Conservation (phyloP, 768 basidiomycete species). For the Auricularia sp. region DNA sequence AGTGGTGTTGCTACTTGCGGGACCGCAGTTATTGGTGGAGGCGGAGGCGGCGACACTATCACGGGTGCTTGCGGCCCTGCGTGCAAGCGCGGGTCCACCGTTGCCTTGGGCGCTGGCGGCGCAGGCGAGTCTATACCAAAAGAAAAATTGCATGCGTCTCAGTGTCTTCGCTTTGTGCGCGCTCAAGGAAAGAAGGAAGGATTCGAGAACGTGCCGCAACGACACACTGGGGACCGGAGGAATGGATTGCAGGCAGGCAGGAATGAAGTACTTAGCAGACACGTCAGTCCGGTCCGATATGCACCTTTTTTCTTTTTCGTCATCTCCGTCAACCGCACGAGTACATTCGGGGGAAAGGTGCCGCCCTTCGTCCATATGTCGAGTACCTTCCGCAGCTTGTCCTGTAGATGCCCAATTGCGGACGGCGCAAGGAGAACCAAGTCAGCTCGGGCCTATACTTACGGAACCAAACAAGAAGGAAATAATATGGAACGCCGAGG, state of each 20-base stretch:
- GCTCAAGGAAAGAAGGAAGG: too few relatives aligned
- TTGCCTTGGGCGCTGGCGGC: background rate
- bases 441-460: constrained; percentile 5
- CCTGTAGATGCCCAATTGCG: constrained; percentile 39
- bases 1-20: background rate
- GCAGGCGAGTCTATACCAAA: background rate
- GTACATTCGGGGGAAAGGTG: constrained; percentile 74
- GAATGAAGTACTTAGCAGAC: constrained; percentile 71
- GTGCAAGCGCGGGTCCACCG: background rate
- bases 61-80: background rate
- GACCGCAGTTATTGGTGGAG: background rate
- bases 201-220: too few relatives aligned
- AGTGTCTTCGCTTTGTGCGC: background rate
- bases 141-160: background rate
- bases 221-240: background rate
- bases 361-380: constrained; percentile 93
- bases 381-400: constrained; percentile 93
- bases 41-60: background rate
- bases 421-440: constrained; percentile 21
- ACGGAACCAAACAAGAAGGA: constrained; percentile 1
- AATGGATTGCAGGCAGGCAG: constrained; percentile 59
- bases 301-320: constrained; percentile 79
- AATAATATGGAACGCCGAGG: background rate
- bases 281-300: constrained; percentile 52
- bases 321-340: constrained; percentile 62